phyloP scores from a whole-genome alignment of 768 basidiomycete species.

The Phlebiopsis gigantea region DNA sequence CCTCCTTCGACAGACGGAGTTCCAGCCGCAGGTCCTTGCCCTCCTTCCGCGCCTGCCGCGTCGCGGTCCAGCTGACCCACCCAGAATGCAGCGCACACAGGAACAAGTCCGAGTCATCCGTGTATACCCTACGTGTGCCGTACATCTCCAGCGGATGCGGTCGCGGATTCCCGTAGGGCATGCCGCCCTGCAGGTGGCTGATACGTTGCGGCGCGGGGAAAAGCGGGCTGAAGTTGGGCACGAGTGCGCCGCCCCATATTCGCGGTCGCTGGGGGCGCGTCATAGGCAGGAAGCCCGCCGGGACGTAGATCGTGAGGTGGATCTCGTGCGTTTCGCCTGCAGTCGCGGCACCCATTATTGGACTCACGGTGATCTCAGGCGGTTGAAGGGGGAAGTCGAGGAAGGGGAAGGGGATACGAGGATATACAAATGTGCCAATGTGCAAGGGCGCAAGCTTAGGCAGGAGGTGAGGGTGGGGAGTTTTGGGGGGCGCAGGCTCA shows the following conservation, averaged over 20 bases:
- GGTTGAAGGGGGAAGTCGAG: constrained; percentile 20
- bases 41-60: constrained; percentile 32
- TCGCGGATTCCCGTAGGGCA: constrained; percentile 15
- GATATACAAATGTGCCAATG: constrained; percentile 56
- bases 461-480: constrained; percentile 13
- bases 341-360: background rate
- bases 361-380: constrained; percentile 6
- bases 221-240: constrained; percentile 32
- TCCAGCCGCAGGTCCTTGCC: constrained; percentile 37
- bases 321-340: constrained; percentile 21
- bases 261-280: constrained; percentile 47
- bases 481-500: constrained; percentile 10
- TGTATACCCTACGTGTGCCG: constrained; percentile 56
- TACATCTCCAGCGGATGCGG: constrained; percentile 20
- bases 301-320: constrained; percentile 51
- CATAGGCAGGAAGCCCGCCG: constrained; percentile 51
- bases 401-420: constrained; percentile 53
- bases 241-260: constrained; percentile 68
- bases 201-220: constrained; percentile 18
- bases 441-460: constrained; percentile 23
- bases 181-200: constrained; percentile 15
- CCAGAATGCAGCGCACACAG: constrained; percentile 67
- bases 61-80: constrained; percentile 37
- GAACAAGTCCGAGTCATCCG: constrained; percentile 72
- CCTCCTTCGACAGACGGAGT: constrained; percentile 38